Evolutionary conservation across 1,284 basidiomycete species (phyloP).

Genomic region (Ustilago crameri): DNA sequence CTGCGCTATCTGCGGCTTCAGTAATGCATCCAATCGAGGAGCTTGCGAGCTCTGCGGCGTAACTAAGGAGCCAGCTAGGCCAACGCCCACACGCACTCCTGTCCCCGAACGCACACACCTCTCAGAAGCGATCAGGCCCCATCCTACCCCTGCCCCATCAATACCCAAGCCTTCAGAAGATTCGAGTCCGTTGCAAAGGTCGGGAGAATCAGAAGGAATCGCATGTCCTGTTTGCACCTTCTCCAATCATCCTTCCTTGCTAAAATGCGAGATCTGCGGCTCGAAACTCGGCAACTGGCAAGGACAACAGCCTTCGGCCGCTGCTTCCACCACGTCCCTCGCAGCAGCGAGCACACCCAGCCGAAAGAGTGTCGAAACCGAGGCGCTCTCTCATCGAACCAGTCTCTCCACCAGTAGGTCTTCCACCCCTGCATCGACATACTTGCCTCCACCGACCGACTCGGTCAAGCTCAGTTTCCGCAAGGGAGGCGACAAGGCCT

Average conservation of each 20-base stretch:
- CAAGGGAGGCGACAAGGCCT: conserved; percentile 85
- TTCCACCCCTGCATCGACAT: conserved; percentile 74
- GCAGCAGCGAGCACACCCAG: conserved; percentile 26
- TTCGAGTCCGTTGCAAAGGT: not conserved
- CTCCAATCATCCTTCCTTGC: conserved; percentile 82
- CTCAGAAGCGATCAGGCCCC: conserved; percentile 7
- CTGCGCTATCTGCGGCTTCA: conserved; percentile 58
- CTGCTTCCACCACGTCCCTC: conserved; percentile 36
- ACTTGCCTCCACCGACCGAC: conserved; percentile 71
- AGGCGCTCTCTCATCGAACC: conserved; percentile 26
- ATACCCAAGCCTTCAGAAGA: conserved; percentile 6
- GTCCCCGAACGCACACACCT: conserved; percentile 2
- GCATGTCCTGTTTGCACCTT: conserved; percentile 89
- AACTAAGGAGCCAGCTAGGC: conserved; percentile 40
- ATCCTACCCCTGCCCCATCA: conserved; percentile 16
- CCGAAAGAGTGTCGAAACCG: conserved; percentile 39
- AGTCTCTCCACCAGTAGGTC: conserved; percentile 41
- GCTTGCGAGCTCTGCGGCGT: conserved; percentile 61
- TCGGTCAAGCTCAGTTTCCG: conserved; percentile 79
- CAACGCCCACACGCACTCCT: conserved; percentile 15
- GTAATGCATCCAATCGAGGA: conserved; percentile 31
- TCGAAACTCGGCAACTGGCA: conserved; percentile 72
- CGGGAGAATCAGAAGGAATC: conserved; percentile 14
- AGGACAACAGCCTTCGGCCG: conserved; percentile 18
- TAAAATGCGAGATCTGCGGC: conserved; percentile 86